Evolutionary conservation across 2,329 filamentous ascomycete genomes (phyloP).

Genomic region (Cytospora paraplurivora): DNA sequence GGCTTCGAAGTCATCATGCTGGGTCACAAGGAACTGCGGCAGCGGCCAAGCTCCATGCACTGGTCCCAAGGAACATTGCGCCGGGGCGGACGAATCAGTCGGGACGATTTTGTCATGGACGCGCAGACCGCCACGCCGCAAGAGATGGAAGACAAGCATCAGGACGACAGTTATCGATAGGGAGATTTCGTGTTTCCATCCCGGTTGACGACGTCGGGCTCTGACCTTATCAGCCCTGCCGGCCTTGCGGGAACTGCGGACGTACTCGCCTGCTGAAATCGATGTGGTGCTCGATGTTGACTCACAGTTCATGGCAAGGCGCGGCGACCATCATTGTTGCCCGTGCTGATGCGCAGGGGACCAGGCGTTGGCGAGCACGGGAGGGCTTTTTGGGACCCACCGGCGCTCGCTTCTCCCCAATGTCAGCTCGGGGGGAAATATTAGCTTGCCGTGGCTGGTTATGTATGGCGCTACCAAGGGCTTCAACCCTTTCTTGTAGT

Average conservation of each 20-base stretch:
- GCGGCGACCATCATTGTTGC: slow-evolving; percentile 40
- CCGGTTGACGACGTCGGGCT: slow-evolving; percentile 42
- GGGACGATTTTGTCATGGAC: slow-evolving; percentile 38
- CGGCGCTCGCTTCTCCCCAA: slow-evolving; percentile 37
- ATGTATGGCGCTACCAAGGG: slow-evolving; percentile 39
- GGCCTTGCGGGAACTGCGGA: slow-evolving; percentile 35
- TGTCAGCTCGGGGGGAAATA: slow-evolving; percentile 33
- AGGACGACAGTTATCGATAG: slow-evolving; percentile 30
- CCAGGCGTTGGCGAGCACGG: slow-evolving; percentile 12
- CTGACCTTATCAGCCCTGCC: slow-evolving; percentile 34
- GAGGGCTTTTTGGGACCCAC: slow-evolving; percentile 13
- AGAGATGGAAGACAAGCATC: slow-evolving; percentile 33
- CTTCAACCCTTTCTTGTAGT: slow-evolving; percentile 37
- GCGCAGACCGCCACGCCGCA: slow-evolving; percentile 35
- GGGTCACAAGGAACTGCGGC: slow-evolving; percentile 36
- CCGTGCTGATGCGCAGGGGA: slow-evolving; percentile 30
- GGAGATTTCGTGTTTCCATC: slow-evolving; percentile 35
- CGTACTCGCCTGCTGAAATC: slow-evolving; percentile 36
- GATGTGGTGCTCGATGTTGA: slow-evolving; percentile 39
- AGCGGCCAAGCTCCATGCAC: slow-evolving; percentile 30
- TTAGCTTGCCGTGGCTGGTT: slow-evolving; percentile 36
- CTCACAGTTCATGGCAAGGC: slow-evolving; percentile 40
- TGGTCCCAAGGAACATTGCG: slow-evolving; percentile 3
- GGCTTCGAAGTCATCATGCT: slow-evolving; percentile 41
- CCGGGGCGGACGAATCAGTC: slow-evolving; percentile 32